Base-by-base conservation (phyloP, 2,329 filamentous ascomycete genomes). In the Akanthomyces uredinophilus region DNA sequence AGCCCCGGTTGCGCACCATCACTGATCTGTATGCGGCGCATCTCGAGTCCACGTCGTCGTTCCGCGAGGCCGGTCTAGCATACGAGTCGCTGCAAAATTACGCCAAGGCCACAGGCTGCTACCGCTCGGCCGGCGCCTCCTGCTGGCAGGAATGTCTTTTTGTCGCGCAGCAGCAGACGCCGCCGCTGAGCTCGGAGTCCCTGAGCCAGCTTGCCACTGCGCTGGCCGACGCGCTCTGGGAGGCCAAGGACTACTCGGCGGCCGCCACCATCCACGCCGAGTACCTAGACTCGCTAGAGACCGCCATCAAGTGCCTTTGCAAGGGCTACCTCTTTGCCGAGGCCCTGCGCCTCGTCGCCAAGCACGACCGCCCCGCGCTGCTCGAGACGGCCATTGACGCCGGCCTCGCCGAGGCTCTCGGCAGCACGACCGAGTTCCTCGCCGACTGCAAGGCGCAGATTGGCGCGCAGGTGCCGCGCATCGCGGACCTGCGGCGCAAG, bases 121-220 rank as follows among this genome's bases (percentile, higher is more conserved):
- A 97, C 76, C 87, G 91, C 64, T 85, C 89, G 1, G 91, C 91
- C 1, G 90, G 92, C 44, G 83, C 83, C 1, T 74, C 80, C 4
- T 85, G 90, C 75, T 99, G 95, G 95, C 91, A 91, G 58, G 94
- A 99, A 74, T 91, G 91, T 27, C 85, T 99, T 54, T 91, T 89
- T 68, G 86, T 86, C 52, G 93, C 93, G 5, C 85, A 87, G 61
- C 84, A 90, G 62, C 85, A 87, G 65, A 70, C 73, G 2, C 83
- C 88, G 1, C 82, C 87, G 0, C 74, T 92, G 4, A 80, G 86
- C 0, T 69, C 80, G 0, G 78, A 81, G 0, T 83, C 89, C 16
- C 79, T 96, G 39, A 70, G 74, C 4, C 83, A 86, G 41, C 84
- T 97, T 20, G 92, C 92, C n/a, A 79, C 78, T 0, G 83, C 84